Evolutionary conservation across 179 eudicot genomes (phyloP).

Genomic region (Dionaea muscipula): DNA sequence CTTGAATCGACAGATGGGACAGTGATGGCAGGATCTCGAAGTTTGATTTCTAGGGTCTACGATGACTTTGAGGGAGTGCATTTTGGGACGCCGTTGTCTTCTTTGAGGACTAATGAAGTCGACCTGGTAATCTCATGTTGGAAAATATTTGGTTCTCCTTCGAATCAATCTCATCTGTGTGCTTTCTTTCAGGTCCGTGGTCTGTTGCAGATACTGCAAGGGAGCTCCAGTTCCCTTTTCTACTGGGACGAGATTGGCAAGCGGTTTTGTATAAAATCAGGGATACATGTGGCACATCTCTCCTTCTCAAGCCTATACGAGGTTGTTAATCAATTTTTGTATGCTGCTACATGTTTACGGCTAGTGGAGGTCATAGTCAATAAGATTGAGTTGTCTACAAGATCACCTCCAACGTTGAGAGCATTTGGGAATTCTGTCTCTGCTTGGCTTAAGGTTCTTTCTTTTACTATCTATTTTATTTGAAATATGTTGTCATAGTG

Average conservation of each 20-base stretch:
- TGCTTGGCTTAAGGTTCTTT: constrained; percentile 54
- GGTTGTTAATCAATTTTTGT: constrained; percentile 53
- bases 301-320: constrained; percentile 54
- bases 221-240: constrained; percentile 60
- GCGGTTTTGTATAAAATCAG: constrained; percentile 36
- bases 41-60: constrained; percentile 45
- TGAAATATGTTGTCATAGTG: neutral
- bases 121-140: constrained; percentile 37
- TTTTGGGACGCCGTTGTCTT: constrained; percentile 44
- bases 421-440: constrained; percentile 58
- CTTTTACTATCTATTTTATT: neutral
- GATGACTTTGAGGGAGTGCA: constrained; percentile 30
- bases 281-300: constrained; percentile 57
- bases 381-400: constrained; percentile 32
- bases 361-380: constrained; percentile 36
- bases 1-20: neutral
- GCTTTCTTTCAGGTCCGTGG: constrained; percentile 49
- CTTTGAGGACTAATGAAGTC: constrained; percentile 46
- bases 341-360: constrained; percentile 70
- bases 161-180: neutral
- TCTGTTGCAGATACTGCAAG: constrained; percentile 68
- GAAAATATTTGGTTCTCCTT: neutral
- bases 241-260: constrained; percentile 42
- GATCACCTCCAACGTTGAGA: constrained; percentile 51
- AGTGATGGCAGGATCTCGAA: constrained; percentile 36